phyloP scores from a whole-genome alignment of 305 asterid genomes.

The Nicotiana rustica region DNA sequence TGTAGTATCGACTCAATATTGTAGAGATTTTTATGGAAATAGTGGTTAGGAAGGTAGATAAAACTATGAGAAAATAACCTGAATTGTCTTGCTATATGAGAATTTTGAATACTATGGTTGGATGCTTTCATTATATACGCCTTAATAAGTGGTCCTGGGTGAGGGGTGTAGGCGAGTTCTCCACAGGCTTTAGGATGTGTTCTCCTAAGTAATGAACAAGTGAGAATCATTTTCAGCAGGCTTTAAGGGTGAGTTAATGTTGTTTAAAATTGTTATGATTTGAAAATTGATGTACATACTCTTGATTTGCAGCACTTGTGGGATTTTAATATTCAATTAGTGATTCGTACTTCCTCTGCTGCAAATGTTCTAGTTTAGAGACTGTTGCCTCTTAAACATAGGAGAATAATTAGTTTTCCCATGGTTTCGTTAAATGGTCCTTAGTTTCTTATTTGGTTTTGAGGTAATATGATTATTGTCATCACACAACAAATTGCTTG shows the following conservation, averaged over 20 bases:
- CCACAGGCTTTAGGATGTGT: background rate
- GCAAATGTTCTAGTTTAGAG: background rate
- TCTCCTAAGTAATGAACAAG: background rate
- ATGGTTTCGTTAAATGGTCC: background rate
- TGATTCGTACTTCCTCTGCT: background rate
- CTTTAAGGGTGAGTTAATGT: slow-evolving; percentile 52
- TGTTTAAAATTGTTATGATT: background rate
- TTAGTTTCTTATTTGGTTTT: background rate
- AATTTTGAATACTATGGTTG: too few species aligned
- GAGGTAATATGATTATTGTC: background rate
- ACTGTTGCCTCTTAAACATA: background rate
- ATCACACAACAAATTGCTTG: background rate
- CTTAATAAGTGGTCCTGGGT: background rate
- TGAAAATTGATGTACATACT: background rate
- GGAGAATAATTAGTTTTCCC: background rate
- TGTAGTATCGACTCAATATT: background rate
- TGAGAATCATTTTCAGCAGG: background rate
- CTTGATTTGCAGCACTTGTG: background rate
- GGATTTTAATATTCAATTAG: background rate
- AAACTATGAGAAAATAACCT: background rate
- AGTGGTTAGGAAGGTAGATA: too few species aligned
- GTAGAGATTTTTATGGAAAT: background rate
- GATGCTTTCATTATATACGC: background rate
- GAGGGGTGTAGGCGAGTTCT: background rate
- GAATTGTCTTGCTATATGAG: background rate